These are phyloP conservation scores for Papiliotrema fonsecae DNA, from an alignment of 1,284 basidiomycete genomes.

Conservation along the genomic window DNA sequence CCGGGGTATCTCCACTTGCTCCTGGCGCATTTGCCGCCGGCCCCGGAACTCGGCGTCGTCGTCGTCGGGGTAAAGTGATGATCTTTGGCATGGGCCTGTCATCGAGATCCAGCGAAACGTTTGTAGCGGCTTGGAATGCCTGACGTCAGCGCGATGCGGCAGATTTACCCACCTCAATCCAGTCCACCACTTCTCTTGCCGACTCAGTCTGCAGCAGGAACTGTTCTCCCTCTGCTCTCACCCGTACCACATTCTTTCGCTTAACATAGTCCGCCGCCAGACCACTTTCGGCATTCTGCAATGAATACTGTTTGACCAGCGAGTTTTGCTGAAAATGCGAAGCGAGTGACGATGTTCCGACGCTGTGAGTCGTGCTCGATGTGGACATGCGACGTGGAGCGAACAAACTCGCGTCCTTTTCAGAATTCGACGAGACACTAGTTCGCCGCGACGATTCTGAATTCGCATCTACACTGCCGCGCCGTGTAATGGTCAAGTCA, in stretches of 20 bases:
- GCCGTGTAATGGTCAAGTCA: background rate
- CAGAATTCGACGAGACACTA: slow-evolving; percentile 11
- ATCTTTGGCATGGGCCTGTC: slow-evolving; percentile 81
- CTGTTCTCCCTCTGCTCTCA: slow-evolving; percentile 91
- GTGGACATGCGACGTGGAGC: slow-evolving; percentile 8
- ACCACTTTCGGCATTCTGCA: slow-evolving; percentile 88
- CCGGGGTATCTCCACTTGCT: slow-evolving; percentile 26
- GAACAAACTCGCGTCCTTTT: slow-evolving; percentile 43
- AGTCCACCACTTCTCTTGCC: slow-evolving; percentile 80
- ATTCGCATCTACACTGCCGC: slow-evolving; percentile 1
- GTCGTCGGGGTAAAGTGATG: slow-evolving; percentile 51
- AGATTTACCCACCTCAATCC: slow-evolving; percentile 75
- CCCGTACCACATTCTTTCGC: slow-evolving; percentile 88
- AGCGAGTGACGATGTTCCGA: slow-evolving; percentile 17
- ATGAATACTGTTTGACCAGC: slow-evolving; percentile 62
- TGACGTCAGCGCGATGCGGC: slow-evolving; percentile 31
- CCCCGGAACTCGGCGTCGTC: slow-evolving; percentile 40
- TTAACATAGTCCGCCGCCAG: slow-evolving; percentile 93
- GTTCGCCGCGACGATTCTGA: background rate
- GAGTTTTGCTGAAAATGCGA: slow-evolving; percentile 46
- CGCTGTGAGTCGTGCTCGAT: background rate
- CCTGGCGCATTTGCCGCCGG: slow-evolving; percentile 5
- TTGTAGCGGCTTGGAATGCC: slow-evolving; percentile 89
- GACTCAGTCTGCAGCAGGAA: slow-evolving; percentile 88
- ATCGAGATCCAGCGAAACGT: slow-evolving; percentile 87